Evolutionary conservation across 2,329 filamentous ascomycete genomes (phyloP).

Genomic region (Aspergillus pseudotamarii): DNA sequence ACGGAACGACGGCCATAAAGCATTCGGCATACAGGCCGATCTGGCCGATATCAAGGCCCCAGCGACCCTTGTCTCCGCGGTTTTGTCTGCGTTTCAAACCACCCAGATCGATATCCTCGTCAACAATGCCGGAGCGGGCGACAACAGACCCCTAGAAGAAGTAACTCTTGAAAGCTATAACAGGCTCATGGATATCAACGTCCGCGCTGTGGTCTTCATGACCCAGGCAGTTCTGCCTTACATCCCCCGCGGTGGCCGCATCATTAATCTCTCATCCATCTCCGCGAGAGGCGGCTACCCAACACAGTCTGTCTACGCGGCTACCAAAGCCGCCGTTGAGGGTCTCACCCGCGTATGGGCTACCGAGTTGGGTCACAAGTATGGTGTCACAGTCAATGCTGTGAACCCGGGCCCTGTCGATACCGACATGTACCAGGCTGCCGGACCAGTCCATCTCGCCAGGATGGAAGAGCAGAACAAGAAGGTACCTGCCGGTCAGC

Average conservation of each 20-base stretch:
- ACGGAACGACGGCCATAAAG: slow-evolving; percentile 3
- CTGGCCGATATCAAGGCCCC: slow-evolving; percentile 14
- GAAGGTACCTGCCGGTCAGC: slow-evolving; percentile 20
- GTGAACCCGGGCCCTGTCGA: slow-evolving; percentile 33
- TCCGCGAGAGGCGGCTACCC: slow-evolving; percentile 20
- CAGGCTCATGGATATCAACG: slow-evolving; percentile 20
- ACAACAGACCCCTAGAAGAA: slow-evolving; percentile 21
- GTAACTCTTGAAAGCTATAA: slow-evolving; percentile 22
- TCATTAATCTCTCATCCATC: slow-evolving; percentile 26
- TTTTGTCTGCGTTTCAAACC: slow-evolving; percentile 14
- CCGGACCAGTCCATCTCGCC: slow-evolving; percentile 15
- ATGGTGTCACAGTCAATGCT: slow-evolving; percentile 34
- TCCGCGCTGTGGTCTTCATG: slow-evolving; percentile 26
- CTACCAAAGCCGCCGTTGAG: slow-evolving; percentile 65
- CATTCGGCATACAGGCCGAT: slow-evolving; percentile 21
- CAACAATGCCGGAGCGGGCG: slow-evolving; percentile 31
- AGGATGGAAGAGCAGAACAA: slow-evolving; percentile 22
- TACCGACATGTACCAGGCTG: slow-evolving; percentile 25
- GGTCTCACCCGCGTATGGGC: slow-evolving; percentile 66
- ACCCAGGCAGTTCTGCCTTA: slow-evolving; percentile 21
- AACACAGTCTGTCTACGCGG: slow-evolving; percentile 60
- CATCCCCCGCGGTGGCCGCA: slow-evolving; percentile 17
- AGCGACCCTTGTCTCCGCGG: slow-evolving; percentile 11
- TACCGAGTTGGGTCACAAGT: slow-evolving; percentile 30
- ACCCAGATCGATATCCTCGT: slow-evolving; percentile 23